Base-by-base conservation (phyloP, 2,329 filamentous ascomycete species). In the Scedosporium apiospermum region DNA sequence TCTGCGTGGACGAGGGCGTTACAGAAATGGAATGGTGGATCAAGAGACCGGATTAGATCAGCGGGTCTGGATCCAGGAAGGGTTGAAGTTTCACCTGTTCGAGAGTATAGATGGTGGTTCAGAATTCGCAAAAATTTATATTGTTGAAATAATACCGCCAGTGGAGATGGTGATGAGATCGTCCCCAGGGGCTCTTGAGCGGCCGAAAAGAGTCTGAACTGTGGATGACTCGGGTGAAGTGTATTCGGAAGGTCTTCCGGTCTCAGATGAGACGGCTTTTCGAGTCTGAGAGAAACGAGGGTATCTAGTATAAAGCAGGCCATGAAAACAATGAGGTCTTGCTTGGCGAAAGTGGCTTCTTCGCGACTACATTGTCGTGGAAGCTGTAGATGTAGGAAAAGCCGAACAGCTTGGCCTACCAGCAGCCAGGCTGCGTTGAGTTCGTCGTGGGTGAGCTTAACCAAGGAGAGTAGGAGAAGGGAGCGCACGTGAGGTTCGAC, bases 301-400 rank as follows among this genome's bases (percentile, higher is more conserved):
- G 81, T 83, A 61, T 90, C 87, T 1, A 90, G 71, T 4, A 88
- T 75, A 63, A 86, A 84, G 65, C 86, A 88, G 3, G 82, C 84
- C 23, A 85, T 78, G 55, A 73, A 65, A 60, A 71, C 67, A 64
- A 71, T 65, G 4, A 66, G 62, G 27, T 67, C 57, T 2, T 63
- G 63, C 3, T 66, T 59, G 63, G 66, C 59, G n/a, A 65, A 21
- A 34, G 27, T 26, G 18, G 44, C 41, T 42, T 59, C 16, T 30
- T 58, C 30, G 16, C 14, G n/a, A 30, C 18, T 16, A 58, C 49
- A 7, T 30, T 61, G 58, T 62, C 53, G 21, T 58, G 34, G 38
- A 18, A 69, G 63, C 23, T 75, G 72, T 4, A 77, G 68, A 10
- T 30, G 27, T 30, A 30, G 27, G 27, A 78, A 75, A 4, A 75